These are phyloP conservation scores for Lathyrus oleraceus DNA, from an alignment of 306 rosid genomes.

Conservation along the genomic window DNA sequence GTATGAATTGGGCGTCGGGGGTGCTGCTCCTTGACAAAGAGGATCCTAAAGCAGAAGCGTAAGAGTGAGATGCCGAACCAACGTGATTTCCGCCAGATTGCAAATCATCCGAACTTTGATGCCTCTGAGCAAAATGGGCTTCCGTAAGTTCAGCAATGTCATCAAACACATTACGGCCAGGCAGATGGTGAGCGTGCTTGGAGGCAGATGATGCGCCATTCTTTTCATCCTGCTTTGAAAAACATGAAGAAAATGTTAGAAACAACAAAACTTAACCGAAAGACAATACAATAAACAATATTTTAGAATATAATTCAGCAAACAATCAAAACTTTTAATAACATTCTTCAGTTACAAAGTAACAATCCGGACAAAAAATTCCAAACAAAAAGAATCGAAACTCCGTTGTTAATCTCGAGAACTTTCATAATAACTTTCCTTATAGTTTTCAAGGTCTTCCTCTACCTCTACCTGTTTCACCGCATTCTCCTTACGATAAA, in stretches of 20 bases:
- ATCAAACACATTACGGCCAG: slow-evolving; percentile 69
- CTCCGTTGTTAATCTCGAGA: not conserved
- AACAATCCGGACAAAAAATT: slow-evolving; percentile 9
- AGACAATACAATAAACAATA: not conserved
- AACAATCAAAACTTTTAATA: not conserved
- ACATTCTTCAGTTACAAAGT: slow-evolving; percentile 10
- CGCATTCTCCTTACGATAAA: not conserved
- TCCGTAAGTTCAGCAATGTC: slow-evolving; percentile 61
- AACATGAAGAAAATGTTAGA: slow-evolving; percentile 22
- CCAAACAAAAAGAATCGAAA: slow-evolving; percentile 1
- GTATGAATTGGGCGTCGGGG: slow-evolving; percentile 83
- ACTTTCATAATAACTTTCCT: too few species aligned
- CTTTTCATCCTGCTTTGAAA: slow-evolving; percentile 36
- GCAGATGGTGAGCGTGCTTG: slow-evolving; percentile 65
- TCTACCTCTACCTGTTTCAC: too few species aligned
- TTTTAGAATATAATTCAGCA: not conserved
- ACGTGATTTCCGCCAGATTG: slow-evolving; percentile 58
- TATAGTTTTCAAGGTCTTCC: too few species aligned
- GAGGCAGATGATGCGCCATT: slow-evolving; percentile 51
- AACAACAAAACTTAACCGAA: not conserved
- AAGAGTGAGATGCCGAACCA: slow-evolving; percentile 65
- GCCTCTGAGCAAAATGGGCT: slow-evolving; percentile 55
- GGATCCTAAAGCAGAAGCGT: slow-evolving; percentile 85
- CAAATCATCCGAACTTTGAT: slow-evolving; percentile 59
- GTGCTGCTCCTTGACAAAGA: slow-evolving; percentile 88